Evolutionary conservation across 371 early-diverging fungal species (phyloP).

Genomic region (Dinochytrium kinnereticum): DNA sequence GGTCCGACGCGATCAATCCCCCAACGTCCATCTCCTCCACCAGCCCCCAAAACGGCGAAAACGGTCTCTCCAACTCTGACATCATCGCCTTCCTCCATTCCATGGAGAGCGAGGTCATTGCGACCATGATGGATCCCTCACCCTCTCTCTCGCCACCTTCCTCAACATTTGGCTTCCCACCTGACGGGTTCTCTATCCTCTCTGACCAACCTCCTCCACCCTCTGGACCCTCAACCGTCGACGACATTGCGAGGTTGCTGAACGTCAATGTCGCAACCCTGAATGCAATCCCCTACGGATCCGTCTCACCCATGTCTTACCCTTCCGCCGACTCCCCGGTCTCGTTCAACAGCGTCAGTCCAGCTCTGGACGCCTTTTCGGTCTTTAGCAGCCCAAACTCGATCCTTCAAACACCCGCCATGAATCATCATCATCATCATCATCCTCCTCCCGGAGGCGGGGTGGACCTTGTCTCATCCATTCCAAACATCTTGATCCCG

Average conservation of each 20-base stretch:
- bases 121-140: neutral
- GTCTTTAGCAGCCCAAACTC: neutral
- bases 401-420: neutral
- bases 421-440: neutral
- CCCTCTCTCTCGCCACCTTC: neutral
- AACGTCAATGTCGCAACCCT: neutral
- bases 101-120: slow-evolving; percentile 5
- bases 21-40: neutral
- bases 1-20: neutral
- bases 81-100: slow-evolving; percentile 10
- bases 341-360: neutral
- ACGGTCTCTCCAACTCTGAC: neutral
- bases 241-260: neutral
- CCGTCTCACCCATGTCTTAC: neutral
- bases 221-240: neutral
- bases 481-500: too few species aligned
- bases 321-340: neutral
- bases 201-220: neutral
- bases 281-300: neutral
- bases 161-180: neutral
- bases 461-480: too few species aligned
- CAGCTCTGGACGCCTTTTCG: neutral
- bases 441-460: neutral
- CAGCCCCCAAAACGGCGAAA: neutral
- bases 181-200: neutral